Evolutionary conservation across 164 flowering plant genomes (phyloP).

Genomic region (Litsea cubeba): DNA sequence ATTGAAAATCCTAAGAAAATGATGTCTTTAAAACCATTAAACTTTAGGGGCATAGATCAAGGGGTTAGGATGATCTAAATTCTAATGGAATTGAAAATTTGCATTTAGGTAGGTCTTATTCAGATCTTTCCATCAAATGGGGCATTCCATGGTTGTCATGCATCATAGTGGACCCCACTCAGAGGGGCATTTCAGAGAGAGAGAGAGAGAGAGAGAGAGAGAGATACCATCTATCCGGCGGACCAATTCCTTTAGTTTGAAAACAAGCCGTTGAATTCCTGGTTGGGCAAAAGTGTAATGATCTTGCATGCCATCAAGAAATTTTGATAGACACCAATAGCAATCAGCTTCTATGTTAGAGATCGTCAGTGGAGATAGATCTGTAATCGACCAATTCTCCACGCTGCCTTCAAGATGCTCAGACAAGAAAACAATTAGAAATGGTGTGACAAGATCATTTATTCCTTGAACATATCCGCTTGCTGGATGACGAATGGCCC

Average conservation of each 20-base stretch:
- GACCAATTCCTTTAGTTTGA: conserved; percentile 90
- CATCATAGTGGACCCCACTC: no score
- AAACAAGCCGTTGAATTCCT: conserved; percentile 95
- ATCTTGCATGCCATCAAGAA: conserved; percentile 98
- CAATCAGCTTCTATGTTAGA: conserved; percentile 89
- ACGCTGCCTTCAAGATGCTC: conserved; percentile 74
- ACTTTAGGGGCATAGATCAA: no score
- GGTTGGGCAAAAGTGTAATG: conserved; percentile 99
- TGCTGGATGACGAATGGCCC: conserved; percentile 99
- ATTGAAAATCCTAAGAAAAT: no score
- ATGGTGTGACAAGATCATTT: conserved; percentile 96
- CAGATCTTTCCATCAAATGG: no score
- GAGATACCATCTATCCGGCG: conserved; percentile 84
- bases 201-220: background rate
- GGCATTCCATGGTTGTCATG: no score
- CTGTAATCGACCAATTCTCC: conserved; percentile 67
- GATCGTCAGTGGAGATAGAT: conserved; percentile 52
- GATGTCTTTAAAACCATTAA: no score
- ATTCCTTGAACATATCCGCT: conserved; percentile 99
- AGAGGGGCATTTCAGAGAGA: background rate
- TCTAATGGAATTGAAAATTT: no score
- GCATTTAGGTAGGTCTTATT: no score
- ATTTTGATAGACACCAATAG: conserved; percentile 91
- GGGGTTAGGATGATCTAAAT: no score
- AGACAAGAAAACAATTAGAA: conserved; percentile 88